Evolutionary conservation across 139 green algal species (phyloP), one percentile per base, ranked within the genome.

Genomic region (Zygnema circumcarinatum): DNA sequence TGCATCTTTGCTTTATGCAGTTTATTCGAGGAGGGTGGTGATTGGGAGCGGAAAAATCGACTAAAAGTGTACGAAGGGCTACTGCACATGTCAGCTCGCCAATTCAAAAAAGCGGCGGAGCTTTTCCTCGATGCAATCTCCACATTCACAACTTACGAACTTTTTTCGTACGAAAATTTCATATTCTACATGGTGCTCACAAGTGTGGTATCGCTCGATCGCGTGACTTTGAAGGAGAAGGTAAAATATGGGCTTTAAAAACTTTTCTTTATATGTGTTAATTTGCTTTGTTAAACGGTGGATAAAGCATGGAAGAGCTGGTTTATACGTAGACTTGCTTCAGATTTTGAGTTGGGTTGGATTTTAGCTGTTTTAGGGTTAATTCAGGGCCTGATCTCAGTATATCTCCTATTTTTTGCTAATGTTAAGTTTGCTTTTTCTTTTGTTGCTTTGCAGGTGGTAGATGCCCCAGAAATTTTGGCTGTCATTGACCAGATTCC

Each of bases 1-100:
- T n/a, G n/a, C n/a, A n/a, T n/a, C n/a, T 16, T 62, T 25, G 7
- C 47, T 16, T 25, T 62, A 25, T 78, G 69, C 86, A 86, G 90
- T 79, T 88, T 99, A 81, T 97, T 96, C 41, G 95, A 94, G 36
- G 92, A 95, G 36, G 96, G 92, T 1, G 97, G 95, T 0, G 97
- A 99, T 94, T 99, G 97, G 97, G 97, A 99, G 94, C 94, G 96
- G 73, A 98, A 98, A 88, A 99, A 99, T 93, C 94, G 95, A 72
- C 94, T 99, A 76, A 99, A 99, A 93, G 97, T 99, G 88, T 99
- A 99, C 87, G 96, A 99, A 87, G 95, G 94, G 0, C 79, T 98
- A 25, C 96, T 95, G 89, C 88, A 92, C 1, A 95, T 98, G 91
- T 95, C 95, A 83, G 95, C 89, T 1, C 91, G 97, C 0, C 90